Base-by-base conservation (phyloP, 2,329 filamentous ascomycete species). In the Pseudogymnoascus destructans region DNA sequence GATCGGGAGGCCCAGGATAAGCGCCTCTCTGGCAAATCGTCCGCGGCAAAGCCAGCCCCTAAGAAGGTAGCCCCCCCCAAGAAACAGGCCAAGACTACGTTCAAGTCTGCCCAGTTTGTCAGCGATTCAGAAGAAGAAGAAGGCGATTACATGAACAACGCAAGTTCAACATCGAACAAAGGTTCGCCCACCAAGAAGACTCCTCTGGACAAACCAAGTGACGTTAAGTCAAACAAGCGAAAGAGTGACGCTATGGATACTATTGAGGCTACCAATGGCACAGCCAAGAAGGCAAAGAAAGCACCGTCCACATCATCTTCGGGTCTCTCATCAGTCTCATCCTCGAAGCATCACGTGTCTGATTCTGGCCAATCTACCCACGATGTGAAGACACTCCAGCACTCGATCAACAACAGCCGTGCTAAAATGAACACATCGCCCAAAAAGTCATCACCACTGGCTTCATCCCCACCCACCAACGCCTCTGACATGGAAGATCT, bases 381-480 rank as follows among this genome's bases (percentile, higher is more conserved):
- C 6, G 63, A 38, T 36, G 54, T 56, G n/a, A 38, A 33, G 27
- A 36, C 30, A n/a, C 3, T 56, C 9, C 54, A 56, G 54, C 30
- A 21, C 17, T 56, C 54, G 8, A 21, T 56, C 59, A 56, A 38
- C 33, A 56, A 56, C 7, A 38, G 11, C 11, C 30, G 54, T 61
- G 65, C 59, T 52, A 78, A 74, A 67, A 79, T 79, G 68, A 73
- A 75, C 61, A 82, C 77, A 0, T 82, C 80, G 5, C 80, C 80
- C 0, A 73, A 74, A 56, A 85, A 85, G 67, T 84, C 82, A 2
- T 85, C 82, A 8, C 82, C 81, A 3, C 72, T 85, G 15, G 81
- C 81, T n/a, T 81, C 80, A 1, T 84, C 81, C 5, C 80, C 81
- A 10, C 81, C 81, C 0, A 84, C 81, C 6, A 85, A 84, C 62